Evolutionary conservation across 495 filamentous ascomycete genomes (phyloP).

Genomic region (Apiosordaria backusii): DNA sequence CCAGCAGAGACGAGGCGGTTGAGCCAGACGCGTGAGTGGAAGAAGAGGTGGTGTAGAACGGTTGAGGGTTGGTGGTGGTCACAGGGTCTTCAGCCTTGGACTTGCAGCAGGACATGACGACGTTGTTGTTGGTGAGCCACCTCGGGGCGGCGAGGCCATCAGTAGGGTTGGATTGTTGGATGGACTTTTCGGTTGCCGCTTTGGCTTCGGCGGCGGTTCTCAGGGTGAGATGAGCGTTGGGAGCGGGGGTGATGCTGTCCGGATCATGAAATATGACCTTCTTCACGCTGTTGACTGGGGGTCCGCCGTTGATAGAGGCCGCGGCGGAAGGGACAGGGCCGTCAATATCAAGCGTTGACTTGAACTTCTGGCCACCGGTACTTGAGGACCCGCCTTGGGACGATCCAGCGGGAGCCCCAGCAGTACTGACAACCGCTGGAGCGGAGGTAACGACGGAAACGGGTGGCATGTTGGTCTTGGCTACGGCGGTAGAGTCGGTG

Average conservation of each 20-base stretch:
- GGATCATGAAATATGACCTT: neutral
- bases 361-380: neutral
- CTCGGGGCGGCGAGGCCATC: no score
- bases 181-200: neutral
- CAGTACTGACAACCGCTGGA: neutral
- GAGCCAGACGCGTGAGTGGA: no score
- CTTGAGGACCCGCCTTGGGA: neutral
- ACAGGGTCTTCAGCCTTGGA: neutral
- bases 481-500: neutral
- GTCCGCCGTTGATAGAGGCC: no score
- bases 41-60: neutral
- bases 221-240: no score
- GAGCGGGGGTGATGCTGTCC: neutral
- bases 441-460: neutral
- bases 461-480: neutral
- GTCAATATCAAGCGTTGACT: neutral
- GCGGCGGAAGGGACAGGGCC: no score
- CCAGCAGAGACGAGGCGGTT: no score
- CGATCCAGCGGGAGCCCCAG: neutral
- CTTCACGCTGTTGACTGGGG: neutral
- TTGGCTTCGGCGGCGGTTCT: no score
- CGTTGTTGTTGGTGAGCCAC: no score
- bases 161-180: neutral
- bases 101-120: neutral
- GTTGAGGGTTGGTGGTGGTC: neutral